Conservation (phyloP, 441 rosid species). For the Codiaeum variegatum region DNA sequence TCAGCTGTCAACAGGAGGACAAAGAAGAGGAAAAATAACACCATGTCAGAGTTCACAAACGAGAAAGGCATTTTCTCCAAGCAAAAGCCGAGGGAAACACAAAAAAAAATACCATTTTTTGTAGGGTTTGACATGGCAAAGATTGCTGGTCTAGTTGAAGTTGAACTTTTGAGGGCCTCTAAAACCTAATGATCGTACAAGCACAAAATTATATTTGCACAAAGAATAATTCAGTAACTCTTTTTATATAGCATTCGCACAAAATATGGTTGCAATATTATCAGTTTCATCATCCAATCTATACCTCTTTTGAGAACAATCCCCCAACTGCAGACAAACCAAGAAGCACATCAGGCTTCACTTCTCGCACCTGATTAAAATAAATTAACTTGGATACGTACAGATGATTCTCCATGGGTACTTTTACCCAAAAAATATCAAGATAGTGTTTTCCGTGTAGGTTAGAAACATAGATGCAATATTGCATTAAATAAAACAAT, state of each 20-base stretch:
- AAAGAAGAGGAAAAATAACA: constrained; percentile 1
- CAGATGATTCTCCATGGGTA: background rate
- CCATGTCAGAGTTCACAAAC: constrained; percentile 8
- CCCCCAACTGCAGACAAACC: constrained; percentile 99
- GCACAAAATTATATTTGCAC: constrained; percentile 13
- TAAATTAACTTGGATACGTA: constrained; percentile 13
- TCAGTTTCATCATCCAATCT: constrained; percentile 17
- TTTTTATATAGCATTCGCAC: background rate
- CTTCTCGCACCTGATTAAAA: constrained; percentile 72
- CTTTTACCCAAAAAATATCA: background rate
- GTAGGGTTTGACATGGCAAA: constrained; percentile 99
- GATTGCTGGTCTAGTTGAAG: constrained; percentile 95
- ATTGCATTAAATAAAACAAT: background rate
- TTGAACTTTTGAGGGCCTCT: constrained; percentile 91
- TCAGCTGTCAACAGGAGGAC: constrained; percentile 57
- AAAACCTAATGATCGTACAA: constrained; percentile 54
- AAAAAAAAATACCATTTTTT: constrained; percentile 58
- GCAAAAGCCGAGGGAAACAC: background rate
- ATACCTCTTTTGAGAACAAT: constrained; percentile 91
- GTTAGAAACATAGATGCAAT: background rate
- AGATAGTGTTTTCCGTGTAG: background rate
- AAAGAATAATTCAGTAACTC: background rate
- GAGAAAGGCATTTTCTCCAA: background rate
- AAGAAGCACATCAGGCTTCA: constrained; percentile 97
- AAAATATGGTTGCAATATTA: constrained; percentile 6